These are phyloP conservation scores for Cystofilobasidium capitatum DNA, from an alignment of 768 basidiomycete genomes.

Conservation along the genomic window DNA sequence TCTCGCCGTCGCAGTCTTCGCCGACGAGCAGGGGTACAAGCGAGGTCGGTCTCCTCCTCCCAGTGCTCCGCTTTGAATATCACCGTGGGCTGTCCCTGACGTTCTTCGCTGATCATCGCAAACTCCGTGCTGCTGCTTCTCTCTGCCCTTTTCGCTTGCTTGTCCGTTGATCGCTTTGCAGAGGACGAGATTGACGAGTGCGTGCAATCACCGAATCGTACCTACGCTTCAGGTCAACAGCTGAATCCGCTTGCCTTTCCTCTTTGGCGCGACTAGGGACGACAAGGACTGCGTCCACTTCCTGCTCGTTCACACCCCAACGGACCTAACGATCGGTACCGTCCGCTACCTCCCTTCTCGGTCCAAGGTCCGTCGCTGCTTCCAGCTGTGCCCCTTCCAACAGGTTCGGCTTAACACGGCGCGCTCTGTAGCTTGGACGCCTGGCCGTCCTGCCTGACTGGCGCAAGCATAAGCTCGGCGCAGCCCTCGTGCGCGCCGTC, in stretches of 20 bases:
- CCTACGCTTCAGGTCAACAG: not conserved
- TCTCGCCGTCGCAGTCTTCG: slow-evolving; percentile 45
- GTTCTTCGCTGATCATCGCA: too few relatives aligned
- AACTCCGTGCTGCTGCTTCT: not conserved
- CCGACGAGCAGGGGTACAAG: slow-evolving; percentile 60
- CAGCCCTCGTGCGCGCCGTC: slow-evolving; percentile 53
- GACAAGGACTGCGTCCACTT: slow-evolving; percentile 43
- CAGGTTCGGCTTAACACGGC: too few relatives aligned
- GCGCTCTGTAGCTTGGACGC: slow-evolving; percentile 53
- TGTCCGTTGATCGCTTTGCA: slow-evolving; percentile 32
- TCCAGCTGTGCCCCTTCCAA: not conserved
- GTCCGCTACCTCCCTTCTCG: slow-evolving; percentile 14
- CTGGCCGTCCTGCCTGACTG: slow-evolving; percentile 52
- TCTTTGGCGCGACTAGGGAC: slow-evolving; percentile 46
- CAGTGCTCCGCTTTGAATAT: too few relatives aligned
- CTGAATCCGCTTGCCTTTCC: not conserved
- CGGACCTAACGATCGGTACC: not conserved
- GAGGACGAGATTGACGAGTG: slow-evolving; percentile 69
- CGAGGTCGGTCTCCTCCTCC: not conserved
- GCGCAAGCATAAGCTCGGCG: slow-evolving; percentile 56
- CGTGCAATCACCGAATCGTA: slow-evolving; percentile 32
- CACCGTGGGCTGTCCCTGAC: too few relatives aligned
- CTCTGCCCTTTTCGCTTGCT: not conserved
- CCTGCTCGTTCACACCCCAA: slow-evolving; percentile 33
- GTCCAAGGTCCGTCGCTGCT: slow-evolving; percentile 10